phyloP scores from a whole-genome alignment of 495 filamentous ascomycete genomes.

The Cetradonia linearis region DNA sequence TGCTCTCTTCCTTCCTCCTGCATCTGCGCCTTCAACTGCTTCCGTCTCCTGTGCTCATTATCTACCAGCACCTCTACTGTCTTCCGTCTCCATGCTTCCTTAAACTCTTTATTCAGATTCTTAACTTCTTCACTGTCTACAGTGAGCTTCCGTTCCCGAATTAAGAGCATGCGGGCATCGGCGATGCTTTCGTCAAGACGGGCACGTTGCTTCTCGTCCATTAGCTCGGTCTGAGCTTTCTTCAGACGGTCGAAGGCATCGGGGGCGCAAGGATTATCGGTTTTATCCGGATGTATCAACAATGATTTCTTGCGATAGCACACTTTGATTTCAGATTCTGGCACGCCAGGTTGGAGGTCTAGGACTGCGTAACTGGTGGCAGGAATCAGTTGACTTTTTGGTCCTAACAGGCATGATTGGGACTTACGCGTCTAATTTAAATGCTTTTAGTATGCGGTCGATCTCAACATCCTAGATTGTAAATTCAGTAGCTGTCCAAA shows the following conservation, averaged over 20 bases:
- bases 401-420: neutral
- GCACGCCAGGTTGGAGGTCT: constrained; percentile 87
- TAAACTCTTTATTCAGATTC: constrained; percentile 58
- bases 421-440: constrained; percentile 77
- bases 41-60: constrained; percentile 72
- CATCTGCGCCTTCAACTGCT: constrained; percentile 87
- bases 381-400: neutral
- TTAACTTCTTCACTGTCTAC: constrained; percentile 79
- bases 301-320: constrained; percentile 93
- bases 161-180: constrained; percentile 86
- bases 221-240: constrained; percentile 80
- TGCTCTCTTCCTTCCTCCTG: constrained; percentile 93
- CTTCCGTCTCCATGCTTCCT: constrained; percentile 79
- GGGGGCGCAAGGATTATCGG: constrained; percentile 77
- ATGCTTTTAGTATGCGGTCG: constrained; percentile 83
- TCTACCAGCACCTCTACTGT: constrained; percentile 87
- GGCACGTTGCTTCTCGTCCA: constrained; percentile 85
- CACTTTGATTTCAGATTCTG: constrained; percentile 92
- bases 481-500: constrained; percentile 11
- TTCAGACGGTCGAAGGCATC: constrained; percentile 96
- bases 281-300: constrained; percentile 97
- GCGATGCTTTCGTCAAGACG: constrained; percentile 89
- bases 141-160: constrained; percentile 87
- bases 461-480: constrained; percentile 78
- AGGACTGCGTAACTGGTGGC: constrained; percentile 73